phyloP scores from a whole-genome alignment of 768 basidiomycete species.

The Boletus insuetus region DNA sequence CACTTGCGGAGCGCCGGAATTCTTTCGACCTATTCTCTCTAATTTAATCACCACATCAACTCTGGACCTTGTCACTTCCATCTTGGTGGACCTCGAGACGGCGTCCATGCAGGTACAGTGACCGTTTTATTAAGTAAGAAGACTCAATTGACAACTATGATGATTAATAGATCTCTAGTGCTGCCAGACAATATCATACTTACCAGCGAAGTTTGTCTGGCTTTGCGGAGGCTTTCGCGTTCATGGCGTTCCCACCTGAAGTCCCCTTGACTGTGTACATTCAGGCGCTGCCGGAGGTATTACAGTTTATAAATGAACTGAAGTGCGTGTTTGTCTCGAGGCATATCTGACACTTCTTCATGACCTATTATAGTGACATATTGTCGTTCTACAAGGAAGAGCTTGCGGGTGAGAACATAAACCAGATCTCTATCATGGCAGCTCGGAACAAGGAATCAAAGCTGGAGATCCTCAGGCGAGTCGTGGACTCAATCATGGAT shows the following conservation, averaged over 20 bases:
- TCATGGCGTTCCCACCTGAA: not conserved
- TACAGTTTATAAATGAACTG: constrained; percentile 22
- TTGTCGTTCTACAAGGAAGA: not conserved
- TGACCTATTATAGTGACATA: constrained; percentile 8
- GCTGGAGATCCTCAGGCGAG: constrained; percentile 17
- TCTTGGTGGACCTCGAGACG: not conserved
- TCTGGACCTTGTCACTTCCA: not conserved
- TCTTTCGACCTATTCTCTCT: not conserved
- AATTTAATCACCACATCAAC: not conserved
- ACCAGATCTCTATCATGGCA: constrained; percentile 31
- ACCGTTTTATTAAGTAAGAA: not conserved
- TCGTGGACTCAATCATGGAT: constrained; percentile 19
- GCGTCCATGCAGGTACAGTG: not conserved
- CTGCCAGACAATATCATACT: not conserved
- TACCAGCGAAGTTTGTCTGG: not conserved
- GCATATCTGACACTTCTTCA: not conserved
- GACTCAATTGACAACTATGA: no score
- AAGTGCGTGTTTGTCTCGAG: constrained; percentile 29
- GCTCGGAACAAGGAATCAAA: constrained; percentile 17
- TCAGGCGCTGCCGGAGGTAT: not conserved
- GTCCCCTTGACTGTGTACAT: not conserved
- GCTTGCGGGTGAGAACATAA: constrained; percentile 26
- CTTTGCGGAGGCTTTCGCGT: not conserved
- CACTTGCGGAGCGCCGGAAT: not conserved
- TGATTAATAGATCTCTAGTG: not conserved